Percentiles rank a stretch among this genome's conserved stretches.
Conservation (phyloP, 208 protist species). For the Acanthamoeba lenticulata region DNA sequence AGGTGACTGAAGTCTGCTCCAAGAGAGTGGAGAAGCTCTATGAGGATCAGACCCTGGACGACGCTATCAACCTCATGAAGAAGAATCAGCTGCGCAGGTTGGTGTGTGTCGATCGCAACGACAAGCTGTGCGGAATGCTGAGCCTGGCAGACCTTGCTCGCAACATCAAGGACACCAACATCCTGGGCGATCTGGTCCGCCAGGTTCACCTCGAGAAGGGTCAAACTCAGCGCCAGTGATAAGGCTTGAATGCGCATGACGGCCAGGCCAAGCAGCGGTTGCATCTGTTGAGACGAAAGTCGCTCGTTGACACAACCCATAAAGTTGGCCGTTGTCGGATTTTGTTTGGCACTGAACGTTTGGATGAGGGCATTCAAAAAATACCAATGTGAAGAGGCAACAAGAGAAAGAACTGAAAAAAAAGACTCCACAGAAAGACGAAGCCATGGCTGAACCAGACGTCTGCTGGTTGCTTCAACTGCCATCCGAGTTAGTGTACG, state of each 20-base stretch:
- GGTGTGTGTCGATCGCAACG: constrained; percentile 1
- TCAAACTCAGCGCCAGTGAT: background rate
- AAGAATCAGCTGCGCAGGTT: background rate
- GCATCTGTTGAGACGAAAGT: too few relatives aligned
- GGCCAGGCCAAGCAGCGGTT: too few relatives aligned
- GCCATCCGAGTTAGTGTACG: background rate
- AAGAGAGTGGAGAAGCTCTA: background rate
- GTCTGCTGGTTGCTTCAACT: too few relatives aligned
- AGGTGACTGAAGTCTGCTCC: background rate
- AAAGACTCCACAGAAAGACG: too few relatives aligned
- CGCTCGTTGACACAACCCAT: too few relatives aligned
- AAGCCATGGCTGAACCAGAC: too few relatives aligned
- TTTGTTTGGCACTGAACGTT: too few relatives aligned
- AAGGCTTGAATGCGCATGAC: too few relatives aligned
- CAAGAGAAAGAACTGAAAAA: too few relatives aligned
- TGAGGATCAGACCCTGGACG: background rate
- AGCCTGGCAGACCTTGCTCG: background rate
- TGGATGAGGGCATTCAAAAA: too few relatives aligned
- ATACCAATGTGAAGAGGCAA: too few relatives aligned
- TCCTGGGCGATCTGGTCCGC: background rate
- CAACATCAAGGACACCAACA: background rate
- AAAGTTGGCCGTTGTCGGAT: too few relatives aligned
- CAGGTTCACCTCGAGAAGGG: background rate
- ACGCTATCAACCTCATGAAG: background rate
- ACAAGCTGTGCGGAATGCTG: background rate